phyloP scores from a whole-genome alignment of 1,284 basidiomycete species.

The Malassezia psittaci region DNA sequence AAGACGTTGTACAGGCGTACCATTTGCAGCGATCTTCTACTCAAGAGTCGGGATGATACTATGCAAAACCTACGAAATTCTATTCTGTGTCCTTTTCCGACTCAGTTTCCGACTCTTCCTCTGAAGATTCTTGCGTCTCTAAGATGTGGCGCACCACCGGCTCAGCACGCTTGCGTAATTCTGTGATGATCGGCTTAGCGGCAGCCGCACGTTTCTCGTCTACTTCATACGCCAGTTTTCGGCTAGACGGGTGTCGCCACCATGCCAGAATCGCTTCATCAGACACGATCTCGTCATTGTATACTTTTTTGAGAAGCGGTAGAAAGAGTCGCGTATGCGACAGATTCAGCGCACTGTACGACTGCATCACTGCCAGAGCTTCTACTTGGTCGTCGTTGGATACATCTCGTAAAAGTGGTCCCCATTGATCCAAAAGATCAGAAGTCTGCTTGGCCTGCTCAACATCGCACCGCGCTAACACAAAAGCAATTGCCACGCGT shows the following conservation, averaged over 20 bases:
- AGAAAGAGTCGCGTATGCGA: slow-evolving; percentile 40
- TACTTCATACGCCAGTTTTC: slow-evolving; percentile 4
- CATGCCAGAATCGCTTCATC: slow-evolving; percentile 49
- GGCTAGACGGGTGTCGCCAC: slow-evolving; percentile 40
- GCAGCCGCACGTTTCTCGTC: slow-evolving; percentile 9
- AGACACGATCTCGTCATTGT: slow-evolving; percentile 50
- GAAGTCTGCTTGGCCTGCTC: slow-evolving; percentile 30
- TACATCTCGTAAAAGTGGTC: slow-evolving; percentile 44
- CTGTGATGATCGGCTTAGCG: slow-evolving; percentile 36
- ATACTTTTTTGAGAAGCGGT: slow-evolving; percentile 49
- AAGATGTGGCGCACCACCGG: slow-evolving; percentile 48
- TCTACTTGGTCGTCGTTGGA: slow-evolving; percentile 47
- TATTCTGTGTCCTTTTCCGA: neutral
- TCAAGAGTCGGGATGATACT: too few relatives aligned
- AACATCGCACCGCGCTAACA: slow-evolving; percentile 32
- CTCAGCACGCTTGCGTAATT: slow-evolving; percentile 47
- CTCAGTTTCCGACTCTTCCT: slow-evolving; percentile 35
- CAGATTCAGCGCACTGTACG: slow-evolving; percentile 30
- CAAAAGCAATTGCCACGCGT: slow-evolving; percentile 60
- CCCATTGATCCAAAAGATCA: slow-evolving; percentile 47
- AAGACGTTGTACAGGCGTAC: slow-evolving; percentile 17
- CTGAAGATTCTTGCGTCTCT: slow-evolving; percentile 45
- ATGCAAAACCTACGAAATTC: neutral
- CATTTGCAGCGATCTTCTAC: neutral
- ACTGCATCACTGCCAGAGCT: slow-evolving; percentile 42